Percentiles rank a stretch among this genome's conserved stretches.
Evolutionary conservation across 2,329 filamentous ascomycete species (phyloP).

Genomic region (Rosellinia necatrix): DNA sequence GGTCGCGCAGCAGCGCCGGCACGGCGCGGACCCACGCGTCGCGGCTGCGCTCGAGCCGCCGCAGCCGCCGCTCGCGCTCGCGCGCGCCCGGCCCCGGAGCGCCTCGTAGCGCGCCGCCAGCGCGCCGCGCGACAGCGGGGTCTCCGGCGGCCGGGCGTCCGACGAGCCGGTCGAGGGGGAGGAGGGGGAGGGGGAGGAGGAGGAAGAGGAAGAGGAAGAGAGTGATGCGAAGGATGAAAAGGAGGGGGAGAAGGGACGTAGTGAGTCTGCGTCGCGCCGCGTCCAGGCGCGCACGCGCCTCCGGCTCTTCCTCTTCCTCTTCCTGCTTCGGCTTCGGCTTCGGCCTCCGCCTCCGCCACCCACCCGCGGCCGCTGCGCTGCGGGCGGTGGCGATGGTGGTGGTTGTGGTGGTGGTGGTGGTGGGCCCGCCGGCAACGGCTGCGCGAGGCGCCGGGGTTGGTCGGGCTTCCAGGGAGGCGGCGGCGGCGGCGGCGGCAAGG

Average conservation of each 20-base stretch:
- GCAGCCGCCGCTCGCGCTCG: conserved; percentile 54
- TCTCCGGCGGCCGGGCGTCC: conserved; percentile 28
- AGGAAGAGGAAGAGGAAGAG: too few relatives aligned
- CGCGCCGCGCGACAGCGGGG: conserved; percentile 37
- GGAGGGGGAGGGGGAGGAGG: conserved; percentile 20
- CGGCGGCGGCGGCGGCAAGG: conserved; percentile 17
- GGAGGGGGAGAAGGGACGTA: conserved; percentile 15
- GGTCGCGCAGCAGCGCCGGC: conserved; percentile 50
- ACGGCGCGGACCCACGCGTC: conserved; percentile 52
- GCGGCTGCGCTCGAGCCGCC: conserved; percentile 52
- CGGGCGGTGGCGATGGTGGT: neutral
- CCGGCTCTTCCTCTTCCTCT: neutral
- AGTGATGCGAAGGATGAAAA: conserved; percentile 22
- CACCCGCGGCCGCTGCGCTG: conserved; percentile 13
- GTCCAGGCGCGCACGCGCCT: neutral
- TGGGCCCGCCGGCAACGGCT: conserved; percentile 12
- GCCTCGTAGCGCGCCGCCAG: conserved; percentile 47
- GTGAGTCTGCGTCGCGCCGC: neutral
- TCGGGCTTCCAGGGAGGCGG: neutral
- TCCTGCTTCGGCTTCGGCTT: conserved; percentile 18
- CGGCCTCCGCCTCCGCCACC: conserved; percentile 7
- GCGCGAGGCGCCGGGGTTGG: conserved; percentile 14
- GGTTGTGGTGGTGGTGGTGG: conserved; percentile 1
- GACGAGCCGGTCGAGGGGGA: conserved; percentile 21
- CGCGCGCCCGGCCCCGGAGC: conserved; percentile 47